Conservation (phyloP, 2,329 filamentous ascomycete genomes). For the Claviceps cyperi region DNA sequence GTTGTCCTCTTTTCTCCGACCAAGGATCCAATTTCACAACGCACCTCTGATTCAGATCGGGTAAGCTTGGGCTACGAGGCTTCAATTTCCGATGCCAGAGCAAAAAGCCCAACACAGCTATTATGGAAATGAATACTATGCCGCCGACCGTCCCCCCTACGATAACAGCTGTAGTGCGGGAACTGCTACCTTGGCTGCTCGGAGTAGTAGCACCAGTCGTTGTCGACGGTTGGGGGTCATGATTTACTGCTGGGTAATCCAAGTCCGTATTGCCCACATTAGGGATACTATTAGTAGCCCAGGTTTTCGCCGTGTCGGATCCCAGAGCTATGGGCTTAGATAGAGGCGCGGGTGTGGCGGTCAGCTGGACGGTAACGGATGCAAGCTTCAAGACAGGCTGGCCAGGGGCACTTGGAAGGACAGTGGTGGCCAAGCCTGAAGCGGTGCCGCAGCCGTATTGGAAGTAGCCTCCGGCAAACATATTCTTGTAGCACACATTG, state of each 20-base stretch:
- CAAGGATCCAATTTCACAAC: neutral
- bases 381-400: slow-evolving; percentile 19
- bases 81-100: slow-evolving; percentile 23
- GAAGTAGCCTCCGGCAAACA: slow-evolving; percentile 38
- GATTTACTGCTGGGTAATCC: neutral
- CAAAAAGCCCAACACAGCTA: slow-evolving; percentile 28
- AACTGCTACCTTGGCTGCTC: slow-evolving; percentile 12
- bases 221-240: slow-evolving; percentile 7
- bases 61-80: neutral
- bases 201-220: slow-evolving; percentile 14
- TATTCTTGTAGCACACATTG: slow-evolving; percentile 40
- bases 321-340: slow-evolving; percentile 28
- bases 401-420: slow-evolving; percentile 32
- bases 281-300: slow-evolving; percentile 1
- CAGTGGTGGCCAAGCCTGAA: slow-evolving; percentile 32
- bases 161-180: slow-evolving; percentile 32
- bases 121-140: slow-evolving; percentile 28
- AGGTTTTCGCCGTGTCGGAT: slow-evolving; percentile 8
- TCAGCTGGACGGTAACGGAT: slow-evolving; percentile 26
- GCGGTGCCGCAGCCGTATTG: slow-evolving; percentile 42
- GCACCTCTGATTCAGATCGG: slow-evolving; percentile 26
- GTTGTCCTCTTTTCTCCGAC: neutral
- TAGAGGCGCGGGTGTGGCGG: slow-evolving; percentile 23
- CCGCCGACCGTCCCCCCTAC: slow-evolving; percentile 41
- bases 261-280: neutral